These are phyloP conservation scores for Fusarium sp. DNA, from an alignment of 2,329 filamentous ascomycete genomes.

Conservation along the genomic window DNA sequence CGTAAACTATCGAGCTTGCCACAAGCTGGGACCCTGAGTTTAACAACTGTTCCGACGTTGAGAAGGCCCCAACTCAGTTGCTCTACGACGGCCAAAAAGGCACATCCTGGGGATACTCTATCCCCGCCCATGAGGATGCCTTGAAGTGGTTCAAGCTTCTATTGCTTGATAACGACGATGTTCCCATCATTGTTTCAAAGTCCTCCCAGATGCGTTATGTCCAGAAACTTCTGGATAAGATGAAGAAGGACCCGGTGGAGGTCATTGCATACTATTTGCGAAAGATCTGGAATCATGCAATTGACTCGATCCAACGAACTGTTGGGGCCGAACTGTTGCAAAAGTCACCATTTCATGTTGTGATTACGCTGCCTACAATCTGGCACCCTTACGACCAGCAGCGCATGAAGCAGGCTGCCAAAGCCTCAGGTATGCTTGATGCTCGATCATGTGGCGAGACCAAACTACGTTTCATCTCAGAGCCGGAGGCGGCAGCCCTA, in stretches of 20 bases:
- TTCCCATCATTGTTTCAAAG: slow-evolving; percentile 29
- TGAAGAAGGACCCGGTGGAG: slow-evolving; percentile 39
- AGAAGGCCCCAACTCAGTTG: slow-evolving; percentile 48
- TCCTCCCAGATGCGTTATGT: slow-evolving; percentile 38
- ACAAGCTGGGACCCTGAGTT: slow-evolving; percentile 44
- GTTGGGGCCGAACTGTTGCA: slow-evolving; percentile 22
- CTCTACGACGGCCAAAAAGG: background rate
- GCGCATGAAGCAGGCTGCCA: slow-evolving; percentile 49
- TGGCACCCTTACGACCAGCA: slow-evolving; percentile 53
- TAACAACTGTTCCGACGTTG: slow-evolving; percentile 38
- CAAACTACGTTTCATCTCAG: slow-evolving; percentile 49
- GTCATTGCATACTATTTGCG: slow-evolving; percentile 47
- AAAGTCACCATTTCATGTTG: slow-evolving; percentile 46
- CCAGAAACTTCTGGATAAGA: accelerated
- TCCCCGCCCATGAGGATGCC: slow-evolving; percentile 33
- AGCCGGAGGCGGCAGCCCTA: slow-evolving; percentile 58
- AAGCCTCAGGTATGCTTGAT: slow-evolving; percentile 49
- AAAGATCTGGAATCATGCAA: slow-evolving; percentile 46
- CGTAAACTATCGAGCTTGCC: slow-evolving; percentile 44
- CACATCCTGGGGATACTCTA: slow-evolving; percentile 47
- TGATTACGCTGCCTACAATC: slow-evolving; percentile 57
- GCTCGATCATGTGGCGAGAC: slow-evolving; percentile 44
- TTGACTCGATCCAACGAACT: slow-evolving; percentile 38
- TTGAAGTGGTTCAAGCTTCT: slow-evolving; percentile 56
- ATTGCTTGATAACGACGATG: slow-evolving; percentile 47